These are phyloP conservation scores for Nitzschia sp. DNA, from an alignment of 108 stramenopile genomes.

Conservation along the genomic window DNA sequence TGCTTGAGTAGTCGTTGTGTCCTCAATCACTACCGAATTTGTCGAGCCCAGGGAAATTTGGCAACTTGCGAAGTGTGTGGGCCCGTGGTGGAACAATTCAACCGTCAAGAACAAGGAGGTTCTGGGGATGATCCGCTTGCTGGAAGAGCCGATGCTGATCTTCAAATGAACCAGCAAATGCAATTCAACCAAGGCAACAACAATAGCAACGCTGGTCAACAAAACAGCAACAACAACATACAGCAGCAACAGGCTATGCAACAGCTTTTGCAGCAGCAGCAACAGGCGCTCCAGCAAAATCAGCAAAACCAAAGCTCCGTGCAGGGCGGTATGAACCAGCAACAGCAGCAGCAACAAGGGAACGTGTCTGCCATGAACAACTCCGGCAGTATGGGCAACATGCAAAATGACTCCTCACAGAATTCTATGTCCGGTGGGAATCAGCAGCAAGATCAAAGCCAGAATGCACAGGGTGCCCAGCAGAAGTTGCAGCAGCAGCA, in stretches of 20 bases:
- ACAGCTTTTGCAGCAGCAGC: constrained; percentile 27
- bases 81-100: constrained; percentile 71
- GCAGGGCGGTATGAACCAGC: constrained; percentile 3
- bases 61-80: constrained; percentile 70
- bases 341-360: constrained; percentile 1
- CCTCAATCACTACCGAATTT: constrained; percentile 72
- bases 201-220: constrained; percentile 7
- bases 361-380: not conserved
- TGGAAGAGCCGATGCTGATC: constrained; percentile 61
- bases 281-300: constrained; percentile 31
- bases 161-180: constrained; percentile 41
- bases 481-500: constrained; percentile 53
- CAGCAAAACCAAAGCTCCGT: constrained; percentile 7
- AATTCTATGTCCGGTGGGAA: constrained; percentile 8
- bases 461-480: constrained; percentile 34
- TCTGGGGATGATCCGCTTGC: constrained; percentile 35
- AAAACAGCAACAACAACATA: constrained; percentile 24
- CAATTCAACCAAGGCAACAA: constrained; percentile 12
- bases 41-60: constrained; percentile 63
- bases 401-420: constrained; percentile 12
- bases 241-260: constrained; percentile 30
- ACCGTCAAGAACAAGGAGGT: constrained; percentile 31
- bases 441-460: constrained; percentile 10
- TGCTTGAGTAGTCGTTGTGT: constrained; percentile 78
- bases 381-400: not conserved